Evolutionary conservation across 2,329 filamentous ascomycete genomes (phyloP).

Genomic region (Cordyceps tenuipes): DNA sequence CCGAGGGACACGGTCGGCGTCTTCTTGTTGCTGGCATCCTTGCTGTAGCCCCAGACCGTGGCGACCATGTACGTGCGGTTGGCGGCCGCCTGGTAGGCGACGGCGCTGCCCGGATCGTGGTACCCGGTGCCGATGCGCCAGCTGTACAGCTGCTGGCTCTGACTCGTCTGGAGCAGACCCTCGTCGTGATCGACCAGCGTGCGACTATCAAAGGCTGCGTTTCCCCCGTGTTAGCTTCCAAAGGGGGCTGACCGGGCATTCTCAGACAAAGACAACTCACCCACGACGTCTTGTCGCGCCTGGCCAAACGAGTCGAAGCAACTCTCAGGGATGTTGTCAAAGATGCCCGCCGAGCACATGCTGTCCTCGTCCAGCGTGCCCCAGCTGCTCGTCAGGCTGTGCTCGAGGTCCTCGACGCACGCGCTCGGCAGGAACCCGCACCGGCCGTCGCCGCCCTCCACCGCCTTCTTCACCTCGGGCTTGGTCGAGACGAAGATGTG

Average conservation of each 20-base stretch:
- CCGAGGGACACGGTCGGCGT: background rate
- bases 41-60: background rate
- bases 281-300: background rate
- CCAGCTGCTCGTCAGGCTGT: background rate
- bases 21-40: background rate
- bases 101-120: background rate
- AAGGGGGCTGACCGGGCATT: no score
- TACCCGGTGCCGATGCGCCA: slow-evolving; percentile 3
- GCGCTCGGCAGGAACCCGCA: background rate
- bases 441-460: background rate
- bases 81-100: background rate
- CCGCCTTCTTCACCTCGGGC: background rate
- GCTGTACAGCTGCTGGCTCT: background rate
- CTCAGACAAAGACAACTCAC: background rate
- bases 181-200: background rate
- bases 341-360: background rate
- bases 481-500: slow-evolving; percentile 1
- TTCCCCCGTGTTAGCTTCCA: no score
- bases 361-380: background rate
- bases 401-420: background rate
- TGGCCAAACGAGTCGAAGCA: background rate
- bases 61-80: background rate
- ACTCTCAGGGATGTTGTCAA: background rate
- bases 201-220: background rate
- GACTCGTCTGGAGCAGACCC: background rate